Base-by-base conservation (phyloP, 2,329 filamentous ascomycete genomes). In the Penicillium sp. region DNA sequence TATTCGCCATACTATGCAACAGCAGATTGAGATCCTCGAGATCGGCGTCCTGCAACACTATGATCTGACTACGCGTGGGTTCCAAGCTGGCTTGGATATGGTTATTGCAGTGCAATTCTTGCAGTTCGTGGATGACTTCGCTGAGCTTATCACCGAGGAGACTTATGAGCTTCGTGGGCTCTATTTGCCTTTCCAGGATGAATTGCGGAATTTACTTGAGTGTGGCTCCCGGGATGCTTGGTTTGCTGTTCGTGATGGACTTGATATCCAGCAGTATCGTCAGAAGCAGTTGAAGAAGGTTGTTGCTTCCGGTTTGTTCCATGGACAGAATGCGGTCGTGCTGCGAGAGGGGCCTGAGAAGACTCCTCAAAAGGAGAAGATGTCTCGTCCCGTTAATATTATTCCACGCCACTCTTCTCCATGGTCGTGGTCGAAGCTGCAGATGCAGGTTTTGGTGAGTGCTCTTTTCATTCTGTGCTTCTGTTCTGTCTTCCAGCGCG, bases 31-130 rank as follows among this genome's bases (percentile, higher is more conserved):
- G 33, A 56, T 63, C 15, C 38, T 71, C 17, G 56, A 62, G 5
- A 51, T 60, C 8, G 71, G 70, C 2, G 51, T 73, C 15, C 58
- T 75, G 31, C 67, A 63, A 19, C 65, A 63, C 12, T 67, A 64
- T 37, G 56, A 64, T 13, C 50, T 66, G 38, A 63, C 59, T 12
- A 56, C 53, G 17, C 50, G 57, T 12, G 43, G 41, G 17, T 51
- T 63, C 25, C 68, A 69, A 10, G 66, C 67, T 1, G 72, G 71
- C 3, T 52, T 75, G 62, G 73, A 75, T 47, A 59, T 74, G 12
- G 65, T 73, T 12, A 64, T 75, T 45, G 56, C 55, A 7, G 67
- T 72, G 31, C 55, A 67, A 27, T 73, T 69, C 43, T 63, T 66
- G 21, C 71, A 73, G 52, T 74, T 71, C 55, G 52, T 73, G 2